Base-by-base conservation (phyloP, 495 filamentous ascomycete species). In the Clavariopsis aquatica region DNA sequence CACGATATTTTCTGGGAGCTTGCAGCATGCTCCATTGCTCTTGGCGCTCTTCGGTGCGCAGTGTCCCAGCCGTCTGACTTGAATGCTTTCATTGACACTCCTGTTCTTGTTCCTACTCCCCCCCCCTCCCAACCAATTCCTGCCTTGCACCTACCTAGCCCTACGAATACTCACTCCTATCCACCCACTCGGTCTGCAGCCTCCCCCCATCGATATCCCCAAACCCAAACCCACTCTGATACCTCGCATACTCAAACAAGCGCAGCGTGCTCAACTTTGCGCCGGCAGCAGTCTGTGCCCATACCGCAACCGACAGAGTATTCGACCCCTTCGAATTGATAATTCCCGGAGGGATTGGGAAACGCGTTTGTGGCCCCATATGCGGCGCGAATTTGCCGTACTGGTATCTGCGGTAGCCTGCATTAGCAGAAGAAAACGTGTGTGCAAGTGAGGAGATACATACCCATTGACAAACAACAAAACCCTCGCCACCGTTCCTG, bases 331-430 rank as follows among this genome's bases (percentile, higher is more conserved):
- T 71, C 64, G 77, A 80, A 45, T 83, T 82, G 60, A 81, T 70
- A 15, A 82, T 69, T 2, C 81, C 80, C 0, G 78, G 80, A 8
- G 79, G 81, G 51, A 82, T 69, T 0, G 79, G 80, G 66, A 83
- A 82, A 56, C 68, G 64, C 8, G 75, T 81, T 68, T 81, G 79
- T 0, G 80, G 80, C 0, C 80, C 80, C 28, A 82, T 78, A 61
- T 81, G 75, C n/a, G 78, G 76, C 17, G 81, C 60, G 47, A 75
- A 82, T 55, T 81, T 78, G 23, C 77, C 78, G 60, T 78, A 81
- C 63, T 80, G 77, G 70, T 81, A 81, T 34, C 60, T 74, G 38
- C 13, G 15, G n/a, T 1, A 52, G 4, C 10, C 1, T 4, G 28
- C 26, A 31, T 62, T 22, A 62, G 29, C 20, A 22, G 19, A 17